A percentile compares a stretch with the other conserved stretches of the same genome.
Conservation (phyloP, 2,329 filamentous ascomycete species). For the Colletotrichum gloeosporioides region DNA sequence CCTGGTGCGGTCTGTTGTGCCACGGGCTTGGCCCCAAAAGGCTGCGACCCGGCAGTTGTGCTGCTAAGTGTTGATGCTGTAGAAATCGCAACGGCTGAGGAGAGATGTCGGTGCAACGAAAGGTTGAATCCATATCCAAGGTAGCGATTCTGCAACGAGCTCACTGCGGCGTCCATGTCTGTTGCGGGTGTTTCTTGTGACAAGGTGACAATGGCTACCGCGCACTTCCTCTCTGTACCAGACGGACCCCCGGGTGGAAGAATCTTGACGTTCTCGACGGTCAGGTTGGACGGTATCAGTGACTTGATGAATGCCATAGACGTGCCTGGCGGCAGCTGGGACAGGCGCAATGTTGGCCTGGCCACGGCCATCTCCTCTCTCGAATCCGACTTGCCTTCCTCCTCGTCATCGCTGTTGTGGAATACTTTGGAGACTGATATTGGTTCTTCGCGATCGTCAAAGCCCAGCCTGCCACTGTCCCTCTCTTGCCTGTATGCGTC, state of each 20-base stretch:
- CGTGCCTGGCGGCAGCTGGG: conserved; percentile 65
- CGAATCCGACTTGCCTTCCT: conserved; percentile 47
- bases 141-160: conserved; percentile 80
- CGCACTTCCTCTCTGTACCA: conserved; percentile 70
- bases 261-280: conserved; percentile 77
- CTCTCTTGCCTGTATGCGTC: conserved; percentile 46
- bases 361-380: conserved; percentile 64
- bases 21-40: conserved; percentile 79
- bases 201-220: conserved; percentile 80
- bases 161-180: conserved; percentile 83
- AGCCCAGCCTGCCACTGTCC: conserved; percentile 38
- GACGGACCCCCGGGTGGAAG: conserved; percentile 58
- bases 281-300: conserved; percentile 63
- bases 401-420: conserved; percentile 68
- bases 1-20: conserved; percentile 41
- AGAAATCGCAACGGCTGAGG: conserved; percentile 68
- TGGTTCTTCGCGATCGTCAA: conserved; percentile 47
- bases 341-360: conserved; percentile 67
- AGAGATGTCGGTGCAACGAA: conserved; percentile 80
- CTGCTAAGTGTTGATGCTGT: conserved; percentile 41
- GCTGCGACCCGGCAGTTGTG: conserved; percentile 61
- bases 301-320: conserved; percentile 66
- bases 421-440: conserved; percentile 75
- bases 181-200: conserved; percentile 81
- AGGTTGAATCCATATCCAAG: conserved; percentile 85